Evolutionary conservation across 495 filamentous ascomycete genomes (phyloP), one percentile per base, ranked within the genome.

Genomic region (Annulohypoxylon bovei): DNA sequence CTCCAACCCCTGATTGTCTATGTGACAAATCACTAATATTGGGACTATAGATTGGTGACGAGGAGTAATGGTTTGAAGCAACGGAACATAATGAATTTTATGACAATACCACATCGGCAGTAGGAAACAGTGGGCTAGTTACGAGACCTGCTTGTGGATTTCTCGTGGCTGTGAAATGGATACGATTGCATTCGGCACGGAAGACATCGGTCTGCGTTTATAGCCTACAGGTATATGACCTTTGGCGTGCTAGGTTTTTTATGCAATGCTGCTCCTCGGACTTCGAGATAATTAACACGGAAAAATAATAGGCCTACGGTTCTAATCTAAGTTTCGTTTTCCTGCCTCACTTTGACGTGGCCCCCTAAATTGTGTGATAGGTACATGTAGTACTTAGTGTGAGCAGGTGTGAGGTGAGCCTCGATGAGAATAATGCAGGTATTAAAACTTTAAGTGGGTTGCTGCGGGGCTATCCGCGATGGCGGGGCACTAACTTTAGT

Each of bases 41-140:
- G 4, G 27, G 18, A 23, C 25, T 66, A 35, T 70, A 95, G 92
- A 95, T 98, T 78, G 94, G 94, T 57, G 95, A 98, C 62, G 93
- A 97, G 72, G 93, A 97, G 81, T 96, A 90, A 85, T 25, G 6
- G 28, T 32, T 33, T 42, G 8, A 22, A 55, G 28, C 42, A 50
- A 55, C 53, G 55, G 33, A 46, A 59, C 18, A 20, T 72, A 67
- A 69, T 72, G 62, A 75, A 55, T 23, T 62, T 30, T 27, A 75
- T 39, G 65, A 72, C 66, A 39, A 72, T 69, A 75, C 55, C 68
- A 72, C 53, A 46, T 44, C 56, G 39, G 42, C 39, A 63, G 44
- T 55, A 62, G 47, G 55, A 23, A 49, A 23, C 8, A 23, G 9
- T 23, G 27, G 14, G 28, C 20, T 62, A 50, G 42, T 46, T 53